phyloP scores from a whole-genome alignment of 2,329 filamentous ascomycete species.

The Cyphellophora europaea region DNA sequence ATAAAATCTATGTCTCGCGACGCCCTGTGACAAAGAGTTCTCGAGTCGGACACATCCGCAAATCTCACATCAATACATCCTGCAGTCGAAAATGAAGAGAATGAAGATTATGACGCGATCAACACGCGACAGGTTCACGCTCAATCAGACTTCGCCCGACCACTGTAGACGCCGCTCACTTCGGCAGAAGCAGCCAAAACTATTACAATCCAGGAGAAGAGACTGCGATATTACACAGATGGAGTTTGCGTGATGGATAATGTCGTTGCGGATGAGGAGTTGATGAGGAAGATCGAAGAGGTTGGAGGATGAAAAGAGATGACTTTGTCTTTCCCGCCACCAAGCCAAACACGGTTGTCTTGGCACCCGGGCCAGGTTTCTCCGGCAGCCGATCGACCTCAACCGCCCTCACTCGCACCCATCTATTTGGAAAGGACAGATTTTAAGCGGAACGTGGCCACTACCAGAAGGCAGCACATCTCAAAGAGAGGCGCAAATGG shows the following conservation, averaged over 20 bases:
- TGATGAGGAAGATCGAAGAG: conserved; percentile 4
- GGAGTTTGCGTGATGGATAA: no score
- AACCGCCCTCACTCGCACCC: no score
- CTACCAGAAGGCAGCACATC: no score
- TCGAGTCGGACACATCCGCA: not conserved
- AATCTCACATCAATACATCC: not conserved
- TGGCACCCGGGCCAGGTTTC: no score
- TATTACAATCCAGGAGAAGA: not conserved
- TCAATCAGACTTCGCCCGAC: conserved; percentile 1
- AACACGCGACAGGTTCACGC: not conserved
- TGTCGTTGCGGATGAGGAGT: conserved; percentile 5
- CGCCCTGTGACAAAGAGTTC: not conserved
- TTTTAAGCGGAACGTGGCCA: not conserved
- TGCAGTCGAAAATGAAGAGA: no score
- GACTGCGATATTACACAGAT: not conserved
- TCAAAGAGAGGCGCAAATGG: no score
- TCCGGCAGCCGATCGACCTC: no score
- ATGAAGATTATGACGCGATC: conserved; percentile 2
- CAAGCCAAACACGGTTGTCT: no score
- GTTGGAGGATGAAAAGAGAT: conserved; percentile 3
- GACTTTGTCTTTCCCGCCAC: not conserved
- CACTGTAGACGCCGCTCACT: no score
- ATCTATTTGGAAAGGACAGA: conserved; percentile 1
- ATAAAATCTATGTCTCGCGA: conserved; percentile 1
- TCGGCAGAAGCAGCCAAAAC: not conserved